Percentiles rank a stretch among this genome's conserved stretches.
These are phyloP conservation scores for Aspergillus wentii DNA, from an alignment of 495 filamentous ascomycete species.

Conservation along the genomic window DNA sequence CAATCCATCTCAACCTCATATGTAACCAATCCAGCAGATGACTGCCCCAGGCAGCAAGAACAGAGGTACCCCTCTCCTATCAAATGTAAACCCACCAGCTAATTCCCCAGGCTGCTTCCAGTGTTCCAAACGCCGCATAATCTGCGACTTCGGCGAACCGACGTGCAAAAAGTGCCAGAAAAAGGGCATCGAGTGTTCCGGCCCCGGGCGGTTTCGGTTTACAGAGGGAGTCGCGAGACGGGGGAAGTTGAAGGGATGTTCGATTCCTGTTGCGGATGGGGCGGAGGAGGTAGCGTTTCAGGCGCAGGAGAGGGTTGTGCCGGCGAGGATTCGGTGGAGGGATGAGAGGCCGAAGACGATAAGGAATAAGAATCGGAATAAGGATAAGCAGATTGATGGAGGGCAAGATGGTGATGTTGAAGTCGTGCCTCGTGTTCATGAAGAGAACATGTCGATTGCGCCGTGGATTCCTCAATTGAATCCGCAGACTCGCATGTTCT, in stretches of 20 bases:
- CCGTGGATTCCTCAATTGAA: slow-evolving; percentile 12
- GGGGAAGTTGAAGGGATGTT: slow-evolving; percentile 13
- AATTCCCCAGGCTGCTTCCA: slow-evolving; percentile 14
- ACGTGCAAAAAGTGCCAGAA: slow-evolving; percentile 18
- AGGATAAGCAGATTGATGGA: not conserved
- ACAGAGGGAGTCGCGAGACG: slow-evolving; percentile 10
- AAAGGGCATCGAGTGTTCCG: slow-evolving; percentile 20
- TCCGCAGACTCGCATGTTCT: slow-evolving; percentile 6
- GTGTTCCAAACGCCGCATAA: slow-evolving; percentile 20
- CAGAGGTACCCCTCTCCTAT: not conserved
- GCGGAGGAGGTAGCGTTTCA: not conserved
- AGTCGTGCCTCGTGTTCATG: not conserved
- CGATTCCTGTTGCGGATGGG: slow-evolving; percentile 7
- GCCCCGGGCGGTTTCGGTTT: slow-evolving; percentile 14
- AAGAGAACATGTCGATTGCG: not conserved
- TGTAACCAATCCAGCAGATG: slow-evolving; percentile 1
- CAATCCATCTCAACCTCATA: slow-evolving; percentile 12
- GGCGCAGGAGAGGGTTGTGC: not conserved
- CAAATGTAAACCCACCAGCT: not conserved
- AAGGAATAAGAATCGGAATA: not conserved
- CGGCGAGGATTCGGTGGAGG: slow-evolving; percentile 14
- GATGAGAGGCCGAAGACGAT: not conserved
- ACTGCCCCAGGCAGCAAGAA: not conserved
- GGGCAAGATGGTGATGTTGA: not conserved
- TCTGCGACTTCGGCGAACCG: slow-evolving; percentile 16